Evolutionary conservation across 108 stramenopile species (phyloP).

Genomic region (Poteriospumella lacustris): DNA sequence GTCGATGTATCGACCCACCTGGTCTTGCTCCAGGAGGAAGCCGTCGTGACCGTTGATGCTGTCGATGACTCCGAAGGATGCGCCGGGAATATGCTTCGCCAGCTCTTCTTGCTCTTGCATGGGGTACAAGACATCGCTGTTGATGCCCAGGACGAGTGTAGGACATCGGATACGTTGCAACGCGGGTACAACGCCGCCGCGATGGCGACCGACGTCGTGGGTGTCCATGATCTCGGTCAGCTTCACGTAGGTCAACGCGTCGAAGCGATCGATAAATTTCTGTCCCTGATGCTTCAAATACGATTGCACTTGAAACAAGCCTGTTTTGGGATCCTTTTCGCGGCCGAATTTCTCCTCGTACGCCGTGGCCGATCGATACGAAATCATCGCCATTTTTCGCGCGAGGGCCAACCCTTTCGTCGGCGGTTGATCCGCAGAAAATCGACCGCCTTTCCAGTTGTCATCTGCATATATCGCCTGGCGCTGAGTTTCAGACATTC

Average conservation of each 20-base stretch:
- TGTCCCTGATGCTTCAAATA: constrained; percentile 83
- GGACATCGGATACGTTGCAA: constrained; percentile 45
- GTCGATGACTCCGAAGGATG: constrained; percentile 66
- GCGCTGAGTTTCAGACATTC: constrained; percentile 77
- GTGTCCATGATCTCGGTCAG: constrained; percentile 84
- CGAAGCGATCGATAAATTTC: constrained; percentile 79
- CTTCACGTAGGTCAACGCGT: constrained; percentile 82
- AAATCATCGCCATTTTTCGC: constrained; percentile 83
- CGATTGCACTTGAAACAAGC: constrained; percentile 71
- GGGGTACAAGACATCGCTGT: constrained; percentile 79
- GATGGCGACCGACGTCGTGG: constrained; percentile 64
- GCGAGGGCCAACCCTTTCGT: constrained; percentile 70
- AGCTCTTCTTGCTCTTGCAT: constrained; percentile 75
- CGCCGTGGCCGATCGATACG: constrained; percentile 73
- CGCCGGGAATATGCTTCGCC: constrained; percentile 60
- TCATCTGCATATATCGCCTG: constrained; percentile 89
- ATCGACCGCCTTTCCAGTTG: constrained; percentile 63
- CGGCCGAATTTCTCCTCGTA: constrained; percentile 79
- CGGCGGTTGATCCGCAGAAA: constrained; percentile 62
- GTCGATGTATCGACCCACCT: constrained; percentile 67
- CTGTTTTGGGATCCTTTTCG: constrained; percentile 50
- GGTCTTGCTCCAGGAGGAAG: constrained; percentile 85
- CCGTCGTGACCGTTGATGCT: constrained; percentile 82
- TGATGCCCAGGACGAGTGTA: constrained; percentile 74
- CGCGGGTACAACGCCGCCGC: constrained; percentile 36